phyloP scores from a whole-genome alignment of 78 protist genomes.

The Dictyostelium capitatum region DNA sequence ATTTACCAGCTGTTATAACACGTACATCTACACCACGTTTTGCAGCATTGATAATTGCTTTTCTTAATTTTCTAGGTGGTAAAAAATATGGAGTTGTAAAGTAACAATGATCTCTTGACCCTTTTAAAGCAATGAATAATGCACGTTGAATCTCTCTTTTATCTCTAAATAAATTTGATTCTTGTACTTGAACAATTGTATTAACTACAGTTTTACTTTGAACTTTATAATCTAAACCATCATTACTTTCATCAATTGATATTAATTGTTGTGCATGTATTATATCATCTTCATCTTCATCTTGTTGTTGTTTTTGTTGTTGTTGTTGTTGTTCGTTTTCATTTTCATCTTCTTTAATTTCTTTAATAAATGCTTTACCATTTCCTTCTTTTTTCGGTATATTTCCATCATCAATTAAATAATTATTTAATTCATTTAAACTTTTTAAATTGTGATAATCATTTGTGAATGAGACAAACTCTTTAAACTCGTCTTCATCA shows the following conservation, averaged over 20 bases:
- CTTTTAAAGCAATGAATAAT: conserved; percentile 16
- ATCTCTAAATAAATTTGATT: conserved; percentile 52
- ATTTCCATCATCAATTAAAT: background rate
- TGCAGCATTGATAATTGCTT: conserved; percentile 39
- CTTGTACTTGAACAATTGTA: conserved; percentile 49
- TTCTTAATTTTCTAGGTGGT: conserved; percentile 61
- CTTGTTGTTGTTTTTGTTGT: too few relatives aligned
- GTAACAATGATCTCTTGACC: conserved; percentile 24
- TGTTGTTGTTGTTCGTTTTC: background rate
- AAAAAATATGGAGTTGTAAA: conserved; percentile 79
- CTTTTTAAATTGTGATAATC: background rate
- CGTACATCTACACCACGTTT: conserved; percentile 71
- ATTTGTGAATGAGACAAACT: background rate
- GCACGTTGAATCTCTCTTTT: conserved; percentile 51
- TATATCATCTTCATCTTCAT: background rate
- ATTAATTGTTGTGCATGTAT: background rate
- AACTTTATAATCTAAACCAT: too few relatives aligned
- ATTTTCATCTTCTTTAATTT: background rate
- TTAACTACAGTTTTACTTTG: background rate
- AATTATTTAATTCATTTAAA: conserved; percentile 4
- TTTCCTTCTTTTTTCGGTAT: background rate
- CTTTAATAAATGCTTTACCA: background rate
- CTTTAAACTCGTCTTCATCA: conserved; percentile 50
- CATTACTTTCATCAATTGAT: too few relatives aligned
- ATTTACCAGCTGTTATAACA: conserved; percentile 56